Conservation (phyloP, 768 basidiomycete genomes). For the Candolleomyces efflorescens region DNA sequence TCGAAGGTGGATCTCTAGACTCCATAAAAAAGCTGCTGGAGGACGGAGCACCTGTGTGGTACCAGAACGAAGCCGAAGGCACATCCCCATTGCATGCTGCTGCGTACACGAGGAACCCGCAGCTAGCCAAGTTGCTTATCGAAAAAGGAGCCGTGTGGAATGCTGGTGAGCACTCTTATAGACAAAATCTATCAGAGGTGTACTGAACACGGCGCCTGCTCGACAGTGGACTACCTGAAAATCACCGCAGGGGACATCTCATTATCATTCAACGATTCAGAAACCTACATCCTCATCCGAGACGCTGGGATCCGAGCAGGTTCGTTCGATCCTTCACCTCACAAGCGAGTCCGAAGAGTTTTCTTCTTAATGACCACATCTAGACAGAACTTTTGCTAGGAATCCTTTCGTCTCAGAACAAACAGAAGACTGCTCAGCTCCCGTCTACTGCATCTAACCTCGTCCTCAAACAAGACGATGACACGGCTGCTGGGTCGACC, state of each 20-base stretch:
- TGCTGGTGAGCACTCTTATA: constrained; percentile 45
- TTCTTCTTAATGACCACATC: constrained; percentile 10
- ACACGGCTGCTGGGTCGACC: constrained; percentile 56
- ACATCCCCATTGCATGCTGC: constrained; percentile 86
- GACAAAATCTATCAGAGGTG: background rate
- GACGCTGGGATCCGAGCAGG: constrained; percentile 92
- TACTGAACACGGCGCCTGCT: background rate
- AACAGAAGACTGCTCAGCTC: constrained; percentile 22
- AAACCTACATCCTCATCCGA: constrained; percentile 75
- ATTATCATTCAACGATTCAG: constrained; percentile 19
- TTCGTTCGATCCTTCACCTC: constrained; percentile 28
- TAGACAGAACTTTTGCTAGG: constrained; percentile 65
- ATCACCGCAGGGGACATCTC: constrained; percentile 55
- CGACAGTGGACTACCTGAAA: constrained; percentile 66
- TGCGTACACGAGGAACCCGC: constrained; percentile 62
- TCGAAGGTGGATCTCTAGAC: constrained; percentile 42
- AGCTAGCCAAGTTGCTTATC: constrained; percentile 64
- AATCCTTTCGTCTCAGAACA: constrained; percentile 48
- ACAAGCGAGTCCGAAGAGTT: background rate
- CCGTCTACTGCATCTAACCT: constrained; percentile 18
- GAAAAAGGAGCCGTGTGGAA: constrained; percentile 92
- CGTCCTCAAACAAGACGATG: constrained; percentile 47
- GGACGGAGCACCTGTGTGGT: constrained; percentile 82
- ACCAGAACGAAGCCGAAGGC: constrained; percentile 76
- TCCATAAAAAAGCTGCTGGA: constrained; percentile 49